Conservation (phyloP, 2,329 filamentous ascomycete genomes). For the Coleophoma crateriformis region DNA sequence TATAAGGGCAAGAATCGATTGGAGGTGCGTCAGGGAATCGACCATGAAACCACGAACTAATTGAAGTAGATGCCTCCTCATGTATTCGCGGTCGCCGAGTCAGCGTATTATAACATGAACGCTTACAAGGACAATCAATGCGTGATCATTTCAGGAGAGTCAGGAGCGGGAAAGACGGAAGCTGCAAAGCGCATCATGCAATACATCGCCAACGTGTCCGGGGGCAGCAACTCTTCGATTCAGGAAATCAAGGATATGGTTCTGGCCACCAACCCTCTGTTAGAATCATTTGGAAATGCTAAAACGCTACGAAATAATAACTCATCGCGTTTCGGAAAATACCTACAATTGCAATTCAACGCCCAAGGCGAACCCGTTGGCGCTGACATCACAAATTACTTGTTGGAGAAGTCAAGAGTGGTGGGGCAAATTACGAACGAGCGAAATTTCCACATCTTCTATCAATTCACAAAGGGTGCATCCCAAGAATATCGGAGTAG, state of each 20-base stretch:
- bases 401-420: conserved; percentile 91
- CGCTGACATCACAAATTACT: conserved; percentile 96
- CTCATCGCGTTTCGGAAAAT: conserved; percentile 97
- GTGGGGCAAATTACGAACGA: conserved; percentile 94
- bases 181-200: conserved; percentile 99
- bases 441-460: conserved; percentile 99
- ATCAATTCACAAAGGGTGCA: conserved; percentile 95
- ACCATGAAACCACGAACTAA: conserved; percentile 7
- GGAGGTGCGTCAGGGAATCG: conserved; percentile 46
- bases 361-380: conserved; percentile 84
- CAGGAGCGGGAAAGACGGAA: conserved; percentile 96
- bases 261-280: conserved; percentile 90
- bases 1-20: conserved; percentile 97
- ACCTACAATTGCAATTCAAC: conserved; percentile 96
- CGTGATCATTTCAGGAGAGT: conserved; percentile 98
- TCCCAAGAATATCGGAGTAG: conserved; percentile 78
- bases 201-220: conserved; percentile 96
- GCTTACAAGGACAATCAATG: conserved; percentile 98
- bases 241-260: conserved; percentile 99
- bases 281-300: conserved; percentile 97
- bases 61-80: conserved; percentile 67
- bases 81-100: conserved; percentile 95
- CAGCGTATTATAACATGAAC: conserved; percentile 99
- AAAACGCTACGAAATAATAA: conserved; percentile 99
- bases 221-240: conserved; percentile 66